Conservation (phyloP, 1,284 basidiomycete genomes). For the Gomphus sp. region DNA sequence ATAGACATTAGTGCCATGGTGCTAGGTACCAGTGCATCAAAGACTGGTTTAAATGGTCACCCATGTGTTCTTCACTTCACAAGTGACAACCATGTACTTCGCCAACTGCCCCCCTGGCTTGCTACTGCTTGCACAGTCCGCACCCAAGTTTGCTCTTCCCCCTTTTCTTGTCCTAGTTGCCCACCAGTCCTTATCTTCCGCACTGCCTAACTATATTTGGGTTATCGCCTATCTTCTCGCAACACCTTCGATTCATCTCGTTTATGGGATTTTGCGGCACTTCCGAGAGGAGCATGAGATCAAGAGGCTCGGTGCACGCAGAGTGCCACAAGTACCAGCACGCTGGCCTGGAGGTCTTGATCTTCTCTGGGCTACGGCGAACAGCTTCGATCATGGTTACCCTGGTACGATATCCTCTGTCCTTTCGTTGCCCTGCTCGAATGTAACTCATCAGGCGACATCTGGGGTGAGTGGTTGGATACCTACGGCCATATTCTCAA, state of each 20-base stretch:
- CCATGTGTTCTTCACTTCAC: not conserved
- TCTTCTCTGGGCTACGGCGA: not conserved
- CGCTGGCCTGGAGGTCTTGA: not conserved
- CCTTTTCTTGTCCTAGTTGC: not conserved
- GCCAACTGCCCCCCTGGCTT: not conserved
- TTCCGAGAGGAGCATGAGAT: not conserved
- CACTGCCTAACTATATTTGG: not conserved
- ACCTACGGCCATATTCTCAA: not conserved
- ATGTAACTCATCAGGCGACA: not conserved
- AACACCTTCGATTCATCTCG: not conserved
- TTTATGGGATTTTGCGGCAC: not conserved
- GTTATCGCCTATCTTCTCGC: not conserved
- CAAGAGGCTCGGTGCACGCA: slow-evolving; percentile 1
- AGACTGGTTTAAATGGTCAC: not conserved
- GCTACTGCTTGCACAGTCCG: not conserved
- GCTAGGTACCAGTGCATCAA: no score
- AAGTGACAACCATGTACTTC: not conserved
- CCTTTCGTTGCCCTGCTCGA: no score
- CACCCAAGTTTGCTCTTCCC: not conserved
- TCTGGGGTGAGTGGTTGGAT: not conserved
- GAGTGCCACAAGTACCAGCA: not conserved
- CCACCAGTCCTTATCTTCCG: not conserved
- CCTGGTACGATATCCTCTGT: not conserved
- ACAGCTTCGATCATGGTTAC: slow-evolving; percentile 1
- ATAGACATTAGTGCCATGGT: no score